Base-by-base conservation (phyloP, 176 grass and related monocot genomes). In the Alloteropsis semialata region DNA sequence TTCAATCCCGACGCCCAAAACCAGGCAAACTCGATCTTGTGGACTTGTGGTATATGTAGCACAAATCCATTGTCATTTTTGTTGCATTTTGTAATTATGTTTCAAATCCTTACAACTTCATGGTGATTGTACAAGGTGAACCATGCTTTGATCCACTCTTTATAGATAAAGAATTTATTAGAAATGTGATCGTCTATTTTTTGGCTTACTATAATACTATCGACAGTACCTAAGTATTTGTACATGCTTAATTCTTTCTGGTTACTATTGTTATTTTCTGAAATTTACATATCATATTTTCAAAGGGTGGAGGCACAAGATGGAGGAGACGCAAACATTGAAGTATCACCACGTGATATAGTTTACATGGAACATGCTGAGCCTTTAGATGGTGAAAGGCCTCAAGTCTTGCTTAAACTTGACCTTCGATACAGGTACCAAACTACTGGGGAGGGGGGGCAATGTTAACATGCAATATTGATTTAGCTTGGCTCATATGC, bases 221-320 rank as follows among this genome's bases (percentile, higher is more conserved):
- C 13, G 18, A 56, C 46, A 80, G 30, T 65, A 33, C 75, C 32
- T 50, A 72, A 50, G 25, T 38, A 22, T 21, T 78, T 50, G 19
- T 28, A 81, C 30, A 45, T 70, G 39, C 59, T 84, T 66, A 70
- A 59, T 60, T 60, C 8, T 39, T 60, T 49, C 8, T 10, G 29
- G 67, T 37, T 27, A 25, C 10, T 27, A 74, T 9, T 74, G 36
- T 33, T 55, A 74, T 80, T 62, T 86, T 65, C 19, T 79, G 42
- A 43, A 80, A 53, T 22, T 80, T 5, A 27, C 27, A 42, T 74
- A 21, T 76, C 22, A 28, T 67, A 58, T 67, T 86, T 79, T 88
- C 28, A 15, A 81, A 97, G 94, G 94, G 94, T 90, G 78, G 94
- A 93, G 65, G 89, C 94, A 74, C 91, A 93, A 84, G 94, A 97